Conservation (phyloP, 2,329 filamentous ascomycete species). For the Pseudopyricularia cyperi region DNA sequence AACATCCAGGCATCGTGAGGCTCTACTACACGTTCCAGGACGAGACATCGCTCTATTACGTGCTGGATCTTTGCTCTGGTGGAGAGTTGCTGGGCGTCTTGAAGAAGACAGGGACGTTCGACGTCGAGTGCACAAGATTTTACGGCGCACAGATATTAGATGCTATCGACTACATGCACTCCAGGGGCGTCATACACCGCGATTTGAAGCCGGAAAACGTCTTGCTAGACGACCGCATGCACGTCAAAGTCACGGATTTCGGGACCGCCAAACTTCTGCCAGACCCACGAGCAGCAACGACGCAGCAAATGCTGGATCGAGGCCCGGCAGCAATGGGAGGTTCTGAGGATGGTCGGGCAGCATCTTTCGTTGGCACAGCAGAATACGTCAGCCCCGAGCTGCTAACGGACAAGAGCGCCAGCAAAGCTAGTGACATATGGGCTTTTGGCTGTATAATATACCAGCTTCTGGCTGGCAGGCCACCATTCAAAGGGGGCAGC, state of each 20-base stretch:
- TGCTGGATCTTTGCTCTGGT: slow-evolving; percentile 82
- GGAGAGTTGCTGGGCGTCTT: slow-evolving; percentile 85
- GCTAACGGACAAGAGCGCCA: slow-evolving; percentile 91
- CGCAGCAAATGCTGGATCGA: slow-evolving; percentile 24
- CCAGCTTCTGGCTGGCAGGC: slow-evolving; percentile 86
- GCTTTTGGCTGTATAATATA: slow-evolving; percentile 98
- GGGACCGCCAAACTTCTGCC: slow-evolving; percentile 92
- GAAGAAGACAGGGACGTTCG: slow-evolving; percentile 90
- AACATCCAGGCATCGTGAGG: slow-evolving; percentile 91
- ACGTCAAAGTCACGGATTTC: slow-evolving; percentile 98
- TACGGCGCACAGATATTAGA: slow-evolving; percentile 95
- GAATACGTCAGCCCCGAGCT: slow-evolving; percentile 97
- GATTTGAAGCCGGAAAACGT: slow-evolving; percentile 97
- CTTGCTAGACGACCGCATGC: slow-evolving; percentile 86
- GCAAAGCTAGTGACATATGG: slow-evolving; percentile 96
- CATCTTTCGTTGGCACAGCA: slow-evolving; percentile 93
- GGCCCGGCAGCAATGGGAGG: slow-evolving; percentile 13
- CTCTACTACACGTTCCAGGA: slow-evolving; percentile 99
- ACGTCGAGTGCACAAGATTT: slow-evolving; percentile 86
- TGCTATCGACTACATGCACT: slow-evolving; percentile 97
- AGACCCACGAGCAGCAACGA: slow-evolving; percentile 33
- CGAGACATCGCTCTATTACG: slow-evolving; percentile 90
- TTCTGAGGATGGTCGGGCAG: slow-evolving; percentile 58
- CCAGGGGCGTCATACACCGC: slow-evolving; percentile 85
- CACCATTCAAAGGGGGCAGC: slow-evolving; percentile 90